Percentiles rank a stretch among this genome's conserved stretches.
These are phyloP conservation scores for Setaria italica DNA, from an alignment of 202 grass and related monocot genomes.

Conservation along the genomic window DNA sequence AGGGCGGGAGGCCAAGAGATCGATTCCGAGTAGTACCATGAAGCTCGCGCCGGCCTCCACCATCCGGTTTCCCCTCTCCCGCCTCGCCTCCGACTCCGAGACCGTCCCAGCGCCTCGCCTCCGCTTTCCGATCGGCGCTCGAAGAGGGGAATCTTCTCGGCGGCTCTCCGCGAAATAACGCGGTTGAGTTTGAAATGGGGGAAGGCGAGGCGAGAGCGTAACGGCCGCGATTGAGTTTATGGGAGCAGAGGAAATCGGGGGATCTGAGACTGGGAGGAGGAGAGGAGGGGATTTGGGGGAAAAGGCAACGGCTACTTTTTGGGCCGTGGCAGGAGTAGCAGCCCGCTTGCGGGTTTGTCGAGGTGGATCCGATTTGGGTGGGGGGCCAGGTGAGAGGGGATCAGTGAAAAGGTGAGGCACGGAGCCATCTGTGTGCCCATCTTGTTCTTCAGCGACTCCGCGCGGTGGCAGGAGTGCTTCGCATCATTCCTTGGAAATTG, in stretches of 20 bases:
- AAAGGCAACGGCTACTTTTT: constrained; percentile 62
- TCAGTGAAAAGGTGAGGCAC: constrained; percentile 24
- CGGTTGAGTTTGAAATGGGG: constrained; percentile 44
- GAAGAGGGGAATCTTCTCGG: background rate
- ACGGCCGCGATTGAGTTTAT: background rate
- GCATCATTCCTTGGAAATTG: no score
- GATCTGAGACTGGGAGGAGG: background rate
- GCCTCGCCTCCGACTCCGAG: constrained; percentile 6
- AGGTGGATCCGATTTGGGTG: constrained; percentile 50
- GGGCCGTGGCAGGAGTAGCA: background rate
- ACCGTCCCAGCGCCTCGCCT: background rate
- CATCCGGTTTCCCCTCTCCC: background rate
- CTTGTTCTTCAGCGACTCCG: no score
- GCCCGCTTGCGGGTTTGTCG: constrained; percentile 32
- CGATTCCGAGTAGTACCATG: constrained; percentile 54
- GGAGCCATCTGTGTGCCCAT: background rate
- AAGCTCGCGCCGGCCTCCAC: constrained; percentile 51
- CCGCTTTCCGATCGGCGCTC: background rate
- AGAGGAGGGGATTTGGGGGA: background rate
- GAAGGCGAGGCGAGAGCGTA: background rate
- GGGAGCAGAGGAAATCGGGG: background rate
- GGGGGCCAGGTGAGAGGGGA: background rate
- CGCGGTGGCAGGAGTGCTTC: no score
- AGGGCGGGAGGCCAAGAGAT: background rate
- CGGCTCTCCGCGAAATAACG: background rate